Evolutionary conservation across 225 moss, liverwort and hornwort genomes (phyloP).

Genomic region (Polytrichum commune): DNA sequence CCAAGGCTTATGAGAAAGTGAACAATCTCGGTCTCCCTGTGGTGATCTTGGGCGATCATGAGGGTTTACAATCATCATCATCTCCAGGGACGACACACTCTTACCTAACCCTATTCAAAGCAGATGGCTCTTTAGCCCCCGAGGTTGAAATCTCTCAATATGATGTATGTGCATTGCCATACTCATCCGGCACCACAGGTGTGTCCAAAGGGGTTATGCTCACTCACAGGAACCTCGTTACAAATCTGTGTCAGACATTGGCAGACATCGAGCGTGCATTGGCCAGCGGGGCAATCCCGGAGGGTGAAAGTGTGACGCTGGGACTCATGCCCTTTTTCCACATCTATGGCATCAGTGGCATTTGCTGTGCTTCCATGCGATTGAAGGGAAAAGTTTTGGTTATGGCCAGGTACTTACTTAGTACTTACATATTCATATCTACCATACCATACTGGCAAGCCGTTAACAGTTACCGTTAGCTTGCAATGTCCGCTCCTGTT

Average conservation of each 20-base stretch:
- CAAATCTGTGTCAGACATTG: slow-evolving; percentile 70
- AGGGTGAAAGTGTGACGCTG: slow-evolving; percentile 37
- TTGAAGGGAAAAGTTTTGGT: slow-evolving; percentile 75
- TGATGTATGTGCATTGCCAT: slow-evolving; percentile 84
- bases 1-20: slow-evolving; percentile 41
- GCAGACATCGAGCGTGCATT: slow-evolving; percentile 33
- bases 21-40: slow-evolving; percentile 47
- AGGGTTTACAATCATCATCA: not conserved
- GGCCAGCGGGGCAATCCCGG: slow-evolving; percentile 27
- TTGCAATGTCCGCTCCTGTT: too few relatives aligned
- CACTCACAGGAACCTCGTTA: slow-evolving; percentile 73
- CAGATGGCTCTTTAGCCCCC: slow-evolving; percentile 56
- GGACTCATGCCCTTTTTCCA: slow-evolving; percentile 99
- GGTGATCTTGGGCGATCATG: slow-evolving; percentile 35
- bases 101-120: slow-evolving; percentile 43
- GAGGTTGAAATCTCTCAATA: slow-evolving; percentile 58
- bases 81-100: slow-evolving; percentile 25
- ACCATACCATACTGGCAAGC: not conserved
- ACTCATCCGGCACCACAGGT: slow-evolving; percentile 92
- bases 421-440: slow-evolving; percentile 13
- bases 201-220: slow-evolving; percentile 91
- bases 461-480: too few relatives aligned
- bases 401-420: slow-evolving; percentile 71
- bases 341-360: slow-evolving; percentile 87
- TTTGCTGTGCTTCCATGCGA: slow-evolving; percentile 73